A percentile compares a stretch with the other conserved stretches of the same genome.
Evolutionary conservation across 306 rosid species (phyloP).

Genomic region (Astragalus glycyphyllos): DNA sequence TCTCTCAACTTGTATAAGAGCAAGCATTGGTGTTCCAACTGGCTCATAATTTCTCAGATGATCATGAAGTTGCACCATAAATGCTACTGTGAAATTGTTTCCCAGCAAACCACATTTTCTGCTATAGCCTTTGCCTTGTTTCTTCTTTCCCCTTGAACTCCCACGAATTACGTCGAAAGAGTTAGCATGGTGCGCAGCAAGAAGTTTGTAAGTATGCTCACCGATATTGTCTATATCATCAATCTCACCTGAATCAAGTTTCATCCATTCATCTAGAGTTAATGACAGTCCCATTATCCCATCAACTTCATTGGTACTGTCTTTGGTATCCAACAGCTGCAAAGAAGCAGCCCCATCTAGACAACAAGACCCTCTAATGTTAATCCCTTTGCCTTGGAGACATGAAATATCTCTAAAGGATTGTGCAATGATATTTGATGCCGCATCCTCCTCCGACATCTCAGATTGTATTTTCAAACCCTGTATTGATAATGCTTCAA

Average conservation of each 20-base stretch:
- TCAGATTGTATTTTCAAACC: conserved; percentile 96
- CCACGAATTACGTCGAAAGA: conserved; percentile 64
- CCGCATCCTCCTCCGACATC: conserved; percentile 76
- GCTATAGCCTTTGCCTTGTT: conserved; percentile 58
- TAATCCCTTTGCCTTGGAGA: conserved; percentile 64
- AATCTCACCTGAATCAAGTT: conserved; percentile 86
- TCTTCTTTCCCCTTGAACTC: conserved; percentile 64
- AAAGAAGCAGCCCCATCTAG: conserved; percentile 86
- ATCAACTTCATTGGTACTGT: conserved; percentile 56
- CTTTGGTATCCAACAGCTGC: conserved; percentile 70
- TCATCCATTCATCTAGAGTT: conserved; percentile 94
- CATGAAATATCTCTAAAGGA: conserved; percentile 64
- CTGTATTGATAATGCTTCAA: conserved; percentile 88
- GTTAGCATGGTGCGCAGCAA: conserved; percentile 91
- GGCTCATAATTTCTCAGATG: conserved; percentile 84
- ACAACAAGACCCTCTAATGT: conserved; percentile 60
- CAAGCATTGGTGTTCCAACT: conserved; percentile 89
- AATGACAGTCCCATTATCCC: conserved; percentile 84
- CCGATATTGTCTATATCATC: conserved; percentile 80
- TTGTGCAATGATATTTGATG: conserved; percentile 73
- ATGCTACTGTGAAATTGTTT: conserved; percentile 83
- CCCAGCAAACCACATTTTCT: conserved; percentile 80
- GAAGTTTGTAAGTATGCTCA: conserved; percentile 79
- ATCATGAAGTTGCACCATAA: conserved; percentile 93
- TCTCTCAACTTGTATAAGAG: conserved; percentile 92